Base-by-base conservation (phyloP, 768 basidiomycete genomes). In the Boletellus sp. region DNA sequence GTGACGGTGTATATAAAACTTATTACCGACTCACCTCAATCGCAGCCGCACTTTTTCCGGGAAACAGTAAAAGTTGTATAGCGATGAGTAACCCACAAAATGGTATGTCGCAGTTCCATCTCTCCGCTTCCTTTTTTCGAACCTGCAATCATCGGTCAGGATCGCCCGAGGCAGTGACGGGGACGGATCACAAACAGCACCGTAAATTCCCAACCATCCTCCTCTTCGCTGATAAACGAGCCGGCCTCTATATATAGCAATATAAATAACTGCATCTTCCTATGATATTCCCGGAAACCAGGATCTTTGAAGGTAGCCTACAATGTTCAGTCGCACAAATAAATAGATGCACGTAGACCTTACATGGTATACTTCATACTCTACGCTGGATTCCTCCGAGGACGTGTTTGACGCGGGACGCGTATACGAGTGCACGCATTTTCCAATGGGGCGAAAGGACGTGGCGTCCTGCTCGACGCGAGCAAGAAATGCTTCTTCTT, bases 61-160 rank as follows among this genome's bases (percentile, higher is more conserved):
- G 71, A 87, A 98, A 68, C 85, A 88, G 72, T 93, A 96, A 70
- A 99, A 99, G 16, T 90, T 89, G 65, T 94, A 98, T 34, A 98
- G 75, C 1, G 94, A 92, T 4, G 92, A 89, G 68, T 95, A 99
- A 10, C 95, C 95, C 41, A 87, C 78, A 57, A 98, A 96, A 70
- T 97, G 95, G 68, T 96, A 95, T 6, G 85, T 81, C 13, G 71
- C 56, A 3, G 75, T 74, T 53, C 76, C 70, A 7, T 79, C 73
- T 57, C 65, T 76, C 52, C 85, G 76, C 63, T 81, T 85, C 26
- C 91, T 82, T 59, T 87, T 90, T 69, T 97, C 92, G 64, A 84
- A 96, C 46, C 92, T 95, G 61, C 19, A 22, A 11, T 10, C 6
- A 42, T 34, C 17, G 17, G 45, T 58, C 39, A 60, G 13, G 31